phyloP scores from a whole-genome alignment of 2,329 filamentous ascomycete genomes.

The Chalara sp. region DNA sequence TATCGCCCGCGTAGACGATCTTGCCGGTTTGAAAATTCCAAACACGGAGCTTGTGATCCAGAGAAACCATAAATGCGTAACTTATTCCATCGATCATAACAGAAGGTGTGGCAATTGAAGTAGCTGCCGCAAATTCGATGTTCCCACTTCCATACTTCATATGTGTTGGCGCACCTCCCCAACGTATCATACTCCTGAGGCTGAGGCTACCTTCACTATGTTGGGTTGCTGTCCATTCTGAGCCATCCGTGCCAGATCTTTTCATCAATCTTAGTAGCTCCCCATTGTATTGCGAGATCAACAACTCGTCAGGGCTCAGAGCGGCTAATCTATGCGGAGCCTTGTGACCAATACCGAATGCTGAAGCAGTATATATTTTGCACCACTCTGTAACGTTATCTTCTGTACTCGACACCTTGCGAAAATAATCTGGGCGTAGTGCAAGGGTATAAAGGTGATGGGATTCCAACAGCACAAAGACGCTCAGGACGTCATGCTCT shows the following conservation, averaged over 20 bases:
- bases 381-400: constrained; percentile 69
- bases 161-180: constrained; percentile 52
- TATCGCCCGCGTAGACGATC: constrained; percentile 68
- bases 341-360: constrained; percentile 70
- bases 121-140: constrained; percentile 62
- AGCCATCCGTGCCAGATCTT: constrained; percentile 41
- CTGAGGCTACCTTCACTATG: constrained; percentile 72
- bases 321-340: constrained; percentile 76
- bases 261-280: constrained; percentile 66
- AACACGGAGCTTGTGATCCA: constrained; percentile 82
- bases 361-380: constrained; percentile 56
- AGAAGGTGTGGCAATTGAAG: constrained; percentile 50
- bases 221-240: constrained; percentile 62
- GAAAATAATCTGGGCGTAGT: constrained; percentile 78
- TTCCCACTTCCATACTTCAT: constrained; percentile 57
- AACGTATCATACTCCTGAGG: constrained; percentile 58
- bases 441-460: constrained; percentile 78
- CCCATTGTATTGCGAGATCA: constrained; percentile 77
- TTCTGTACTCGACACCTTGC: constrained; percentile 61
- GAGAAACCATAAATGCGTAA: constrained; percentile 70
- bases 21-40: constrained; percentile 85
- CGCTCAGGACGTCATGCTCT: constrained; percentile 69
- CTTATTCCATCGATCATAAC: constrained; percentile 39
- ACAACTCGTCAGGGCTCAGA: constrained; percentile 63
- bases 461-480: constrained; percentile 74